phyloP scores from a whole-genome alignment of 2,329 filamentous ascomycete species.

The Pseudogymnoascus sp. region DNA sequence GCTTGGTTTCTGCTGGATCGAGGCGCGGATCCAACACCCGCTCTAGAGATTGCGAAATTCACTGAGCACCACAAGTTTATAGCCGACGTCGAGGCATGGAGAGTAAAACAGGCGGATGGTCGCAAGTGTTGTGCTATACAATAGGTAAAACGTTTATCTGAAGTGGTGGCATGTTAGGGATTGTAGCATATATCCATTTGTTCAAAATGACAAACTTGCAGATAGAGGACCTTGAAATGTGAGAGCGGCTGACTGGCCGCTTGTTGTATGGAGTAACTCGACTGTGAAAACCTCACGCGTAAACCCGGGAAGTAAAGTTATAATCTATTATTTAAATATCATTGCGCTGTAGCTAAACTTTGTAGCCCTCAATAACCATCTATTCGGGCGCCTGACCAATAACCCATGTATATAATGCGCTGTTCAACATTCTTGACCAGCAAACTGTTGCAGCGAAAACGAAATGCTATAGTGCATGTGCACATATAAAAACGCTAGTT shows the following conservation, averaged over 20 bases:
- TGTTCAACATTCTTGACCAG: conserved; percentile 3
- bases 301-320: neutral
- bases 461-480: neutral
- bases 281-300: neutral
- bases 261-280: neutral
- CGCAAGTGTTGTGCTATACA: neutral
- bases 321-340: conserved; percentile 4
- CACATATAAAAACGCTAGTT: conserved; percentile 1
- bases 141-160: neutral
- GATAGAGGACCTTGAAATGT: too few relatives aligned
- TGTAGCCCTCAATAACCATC: neutral
- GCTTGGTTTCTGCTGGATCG: conserved; percentile 10
- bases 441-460: conserved; percentile 3
- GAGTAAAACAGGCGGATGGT: neutral
- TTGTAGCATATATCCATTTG: too few relatives aligned
- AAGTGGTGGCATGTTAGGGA: too few relatives aligned
- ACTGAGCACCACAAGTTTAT: neutral
- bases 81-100: neutral
- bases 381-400: neutral
- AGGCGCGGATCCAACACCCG: conserved; percentile 10
- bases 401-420: neutral
- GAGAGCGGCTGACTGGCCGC: neutral
- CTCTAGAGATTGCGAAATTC: neutral
- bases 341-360: conserved; percentile 1
- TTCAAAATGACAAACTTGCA: too few relatives aligned